These are phyloP conservation scores for Rosa chinensis DNA, from an alignment of 306 rosid genomes.

Conservation along the genomic window DNA sequence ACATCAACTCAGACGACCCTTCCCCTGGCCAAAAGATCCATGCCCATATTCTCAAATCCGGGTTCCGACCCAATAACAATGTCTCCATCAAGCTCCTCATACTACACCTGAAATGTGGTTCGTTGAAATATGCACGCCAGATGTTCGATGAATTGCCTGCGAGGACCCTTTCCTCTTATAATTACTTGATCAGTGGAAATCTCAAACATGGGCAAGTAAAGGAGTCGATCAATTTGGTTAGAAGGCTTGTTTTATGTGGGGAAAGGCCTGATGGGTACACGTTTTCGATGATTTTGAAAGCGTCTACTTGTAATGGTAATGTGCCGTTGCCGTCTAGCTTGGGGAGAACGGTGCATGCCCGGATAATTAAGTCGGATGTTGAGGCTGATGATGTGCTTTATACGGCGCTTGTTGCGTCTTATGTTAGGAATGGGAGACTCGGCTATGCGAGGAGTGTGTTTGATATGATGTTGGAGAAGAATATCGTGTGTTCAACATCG, in stretches of 20 bases:
- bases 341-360: constrained; percentile 72
- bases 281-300: constrained; percentile 74
- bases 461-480: constrained; percentile 64
- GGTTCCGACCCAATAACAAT: constrained; percentile 64
- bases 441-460: constrained; percentile 65
- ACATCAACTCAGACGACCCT: constrained; percentile 74
- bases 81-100: constrained; percentile 78
- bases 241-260: constrained; percentile 50
- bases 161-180: constrained; percentile 68
- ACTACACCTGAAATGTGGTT: constrained; percentile 56
- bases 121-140: constrained; percentile 62
- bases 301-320: constrained; percentile 46
- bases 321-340: constrained; percentile 33
- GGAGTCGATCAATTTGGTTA: constrained; percentile 53
- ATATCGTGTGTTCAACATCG: constrained; percentile 72
- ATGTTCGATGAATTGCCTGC: constrained; percentile 66
- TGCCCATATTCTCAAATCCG: constrained; percentile 71
- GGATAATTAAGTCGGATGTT: constrained; percentile 54
- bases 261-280: constrained; percentile 78
- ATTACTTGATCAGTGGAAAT: constrained; percentile 71
- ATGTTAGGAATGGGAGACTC: constrained; percentile 62
- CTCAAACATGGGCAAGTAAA: constrained; percentile 53
- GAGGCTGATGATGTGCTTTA: constrained; percentile 71
- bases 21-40: constrained; percentile 74
- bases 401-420: constrained; percentile 73